Conservation (phyloP, 495 filamentous ascomycete species). For the Annulohypoxylon stygium region DNA sequence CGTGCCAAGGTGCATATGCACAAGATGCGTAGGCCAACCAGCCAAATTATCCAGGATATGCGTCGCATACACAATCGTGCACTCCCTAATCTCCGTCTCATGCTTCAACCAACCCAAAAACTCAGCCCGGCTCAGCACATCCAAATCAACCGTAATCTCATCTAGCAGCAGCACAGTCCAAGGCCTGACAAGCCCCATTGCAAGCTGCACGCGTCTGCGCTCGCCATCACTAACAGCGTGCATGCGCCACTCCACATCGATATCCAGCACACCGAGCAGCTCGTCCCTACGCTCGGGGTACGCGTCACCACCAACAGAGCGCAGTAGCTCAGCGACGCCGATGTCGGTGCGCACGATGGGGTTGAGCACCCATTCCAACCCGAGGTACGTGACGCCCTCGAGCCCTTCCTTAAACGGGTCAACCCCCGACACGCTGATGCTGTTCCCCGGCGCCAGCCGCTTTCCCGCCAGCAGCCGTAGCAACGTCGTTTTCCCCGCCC, state of each 20-base stretch:
- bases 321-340: slow-evolving; percentile 84
- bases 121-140: slow-evolving; percentile 82
- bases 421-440: slow-evolving; percentile 79
- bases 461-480: slow-evolving; percentile 90
- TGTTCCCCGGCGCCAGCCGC: slow-evolving; percentile 81
- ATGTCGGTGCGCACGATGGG: slow-evolving; percentile 96
- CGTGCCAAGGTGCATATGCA: slow-evolving; percentile 90
- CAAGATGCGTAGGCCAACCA: slow-evolving; percentile 93
- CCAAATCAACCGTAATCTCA: slow-evolving; percentile 97
- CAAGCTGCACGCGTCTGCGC: slow-evolving; percentile 89
- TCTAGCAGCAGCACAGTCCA: slow-evolving; percentile 93
- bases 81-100: slow-evolving; percentile 84
- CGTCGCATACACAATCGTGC: slow-evolving; percentile 97
- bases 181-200: slow-evolving; percentile 94
- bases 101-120: slow-evolving; percentile 89
- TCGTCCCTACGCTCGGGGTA: slow-evolving; percentile 87
- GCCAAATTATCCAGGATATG: slow-evolving; percentile 96
- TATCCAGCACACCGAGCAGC: slow-evolving; percentile 87
- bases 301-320: slow-evolving; percentile 85
- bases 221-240: slow-evolving; percentile 95
- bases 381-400: slow-evolving; percentile 95
- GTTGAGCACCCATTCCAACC: slow-evolving; percentile 99
- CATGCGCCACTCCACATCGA: slow-evolving; percentile 94
- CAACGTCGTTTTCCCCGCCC: slow-evolving; percentile 96
- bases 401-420: slow-evolving; percentile 92